Evolutionary conservation across 306 rosid species (phyloP).

Genomic region (Bauhinia variegata): DNA sequence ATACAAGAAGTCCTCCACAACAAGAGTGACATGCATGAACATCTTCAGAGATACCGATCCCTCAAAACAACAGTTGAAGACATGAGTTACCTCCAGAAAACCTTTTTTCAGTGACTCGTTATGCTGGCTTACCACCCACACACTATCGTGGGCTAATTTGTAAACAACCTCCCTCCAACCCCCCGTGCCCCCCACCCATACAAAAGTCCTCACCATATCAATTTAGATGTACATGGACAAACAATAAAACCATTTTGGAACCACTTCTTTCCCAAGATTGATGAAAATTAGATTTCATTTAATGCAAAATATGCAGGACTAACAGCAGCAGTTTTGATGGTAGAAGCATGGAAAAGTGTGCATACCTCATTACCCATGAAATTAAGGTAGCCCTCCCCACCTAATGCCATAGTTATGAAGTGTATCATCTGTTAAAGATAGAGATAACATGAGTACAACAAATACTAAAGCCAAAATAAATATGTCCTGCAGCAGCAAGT

Average conservation of each 20-base stretch:
- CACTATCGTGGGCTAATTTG: background rate
- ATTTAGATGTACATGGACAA: background rate
- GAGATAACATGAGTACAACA: constrained; percentile 33
- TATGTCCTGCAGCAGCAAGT: constrained; percentile 10
- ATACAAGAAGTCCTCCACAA: constrained; percentile 14
- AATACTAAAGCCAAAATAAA: constrained; percentile 14
- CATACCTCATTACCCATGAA: constrained; percentile 99
- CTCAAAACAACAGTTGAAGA: background rate
- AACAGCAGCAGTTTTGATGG: constrained; percentile 26
- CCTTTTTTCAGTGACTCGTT: background rate
- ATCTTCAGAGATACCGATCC: constrained; percentile 5
- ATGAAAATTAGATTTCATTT: constrained; percentile 6
- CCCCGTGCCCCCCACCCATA: too few species aligned
- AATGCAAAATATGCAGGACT: constrained; percentile 21
- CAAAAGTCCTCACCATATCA: background rate
- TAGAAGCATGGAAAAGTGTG: constrained; percentile 32
- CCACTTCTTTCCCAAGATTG: background rate
- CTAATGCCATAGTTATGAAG: constrained; percentile 89
- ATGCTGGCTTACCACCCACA: background rate
- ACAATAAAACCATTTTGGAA: background rate
- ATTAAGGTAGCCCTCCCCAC: constrained; percentile 97
- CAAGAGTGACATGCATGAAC: constrained; percentile 20
- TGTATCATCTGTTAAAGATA: constrained; percentile 82
- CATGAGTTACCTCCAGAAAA: background rate
- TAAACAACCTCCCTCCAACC: background rate